Base-by-base conservation (phyloP, 352 stramenopile species). In the Saprolegnia diclina region DNA sequence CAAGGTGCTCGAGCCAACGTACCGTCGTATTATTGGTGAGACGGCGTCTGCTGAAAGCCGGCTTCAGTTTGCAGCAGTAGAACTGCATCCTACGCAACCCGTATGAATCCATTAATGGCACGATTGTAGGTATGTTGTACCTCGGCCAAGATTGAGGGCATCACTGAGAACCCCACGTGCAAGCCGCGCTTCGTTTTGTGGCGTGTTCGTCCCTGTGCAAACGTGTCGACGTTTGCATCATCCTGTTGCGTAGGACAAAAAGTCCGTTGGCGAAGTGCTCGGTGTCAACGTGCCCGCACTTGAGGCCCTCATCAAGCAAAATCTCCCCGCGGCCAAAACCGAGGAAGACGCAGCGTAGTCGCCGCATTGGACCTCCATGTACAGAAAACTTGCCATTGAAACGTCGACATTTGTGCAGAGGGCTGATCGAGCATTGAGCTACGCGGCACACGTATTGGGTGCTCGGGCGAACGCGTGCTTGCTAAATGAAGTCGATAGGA, bases 121-220 rank as follows among this genome's bases (percentile, higher is more conserved):
- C 11, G n/a, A 45, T 21, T 24, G 21, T 64, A 38, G 22, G 56
- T 45, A 21, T 64, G 56, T 48, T 42, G 56, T 24, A 64, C 56
- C 9, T 46, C 45, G 38, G 16, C 54, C 1, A 69, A 59, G 63
- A 61, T 69, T 42, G 63, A 69, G 18, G 54, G 54, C 45, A 62
- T 69, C 22, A 14, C 63, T 18, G 63, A 69, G 19, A 69, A 69
- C 53, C 16, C 21, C 24, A 40, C 42, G 29, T 69, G 63, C 26
- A 69, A 69, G 22, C 63, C 63, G 10, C 63, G 63, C 45, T 69
- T 69, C 46, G 63, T 69, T 10, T n/a, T 69, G 5, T 61, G 29
- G 53, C 63, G 63, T 9, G 63, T 69, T 38, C 10, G 55, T 22
- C 7, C 14, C 29, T 35, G 29, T 35, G 29, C 29, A 35, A 18